These are phyloP conservation scores for Colletotrichum aenigma DNA, from an alignment of 2,329 filamentous ascomycete species.

Conservation along the genomic window DNA sequence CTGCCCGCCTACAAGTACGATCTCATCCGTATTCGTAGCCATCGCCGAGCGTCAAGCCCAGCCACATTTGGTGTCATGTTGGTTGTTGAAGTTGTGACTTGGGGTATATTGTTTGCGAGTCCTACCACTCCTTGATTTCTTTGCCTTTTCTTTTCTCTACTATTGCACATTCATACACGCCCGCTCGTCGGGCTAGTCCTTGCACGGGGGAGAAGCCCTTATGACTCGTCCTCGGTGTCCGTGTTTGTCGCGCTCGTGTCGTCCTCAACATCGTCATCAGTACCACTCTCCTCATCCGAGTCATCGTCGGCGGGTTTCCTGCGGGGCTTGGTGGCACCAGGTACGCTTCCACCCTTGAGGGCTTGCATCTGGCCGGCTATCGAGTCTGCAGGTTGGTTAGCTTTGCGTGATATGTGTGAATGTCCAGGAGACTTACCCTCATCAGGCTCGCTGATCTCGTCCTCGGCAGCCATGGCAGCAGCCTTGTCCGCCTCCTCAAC, in stretches of 20 bases:
- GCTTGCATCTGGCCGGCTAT: constrained; percentile 90
- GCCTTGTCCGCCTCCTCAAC: constrained; percentile 91
- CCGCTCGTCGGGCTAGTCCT: background rate
- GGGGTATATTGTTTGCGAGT: constrained; percentile 15
- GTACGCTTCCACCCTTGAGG: constrained; percentile 72
- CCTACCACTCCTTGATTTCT: background rate
- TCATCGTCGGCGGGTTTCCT: constrained; percentile 58
- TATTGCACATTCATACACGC: background rate
- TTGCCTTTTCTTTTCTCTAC: background rate
- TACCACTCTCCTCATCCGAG: constrained; percentile 82
- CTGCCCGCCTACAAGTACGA: background rate
- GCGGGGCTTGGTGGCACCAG: constrained; percentile 59
- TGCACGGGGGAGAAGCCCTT: constrained; percentile 5
- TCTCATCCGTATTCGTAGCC: background rate
- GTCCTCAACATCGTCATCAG: constrained; percentile 75
- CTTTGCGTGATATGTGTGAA: constrained; percentile 22
- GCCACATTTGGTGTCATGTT: background rate
- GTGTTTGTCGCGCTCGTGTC: constrained; percentile 73
- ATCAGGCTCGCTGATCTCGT: constrained; percentile 97
- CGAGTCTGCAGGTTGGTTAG: constrained; percentile 65
- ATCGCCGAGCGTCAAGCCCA: background rate
- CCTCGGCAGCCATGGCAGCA: constrained; percentile 78
- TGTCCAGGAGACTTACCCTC: constrained; percentile 72
- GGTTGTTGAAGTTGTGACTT: constrained; percentile 1
- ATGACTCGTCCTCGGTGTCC: constrained; percentile 68